Evolutionary conservation across 2,329 filamentous ascomycete genomes (phyloP).

Genomic region (Diaporthe citri): DNA sequence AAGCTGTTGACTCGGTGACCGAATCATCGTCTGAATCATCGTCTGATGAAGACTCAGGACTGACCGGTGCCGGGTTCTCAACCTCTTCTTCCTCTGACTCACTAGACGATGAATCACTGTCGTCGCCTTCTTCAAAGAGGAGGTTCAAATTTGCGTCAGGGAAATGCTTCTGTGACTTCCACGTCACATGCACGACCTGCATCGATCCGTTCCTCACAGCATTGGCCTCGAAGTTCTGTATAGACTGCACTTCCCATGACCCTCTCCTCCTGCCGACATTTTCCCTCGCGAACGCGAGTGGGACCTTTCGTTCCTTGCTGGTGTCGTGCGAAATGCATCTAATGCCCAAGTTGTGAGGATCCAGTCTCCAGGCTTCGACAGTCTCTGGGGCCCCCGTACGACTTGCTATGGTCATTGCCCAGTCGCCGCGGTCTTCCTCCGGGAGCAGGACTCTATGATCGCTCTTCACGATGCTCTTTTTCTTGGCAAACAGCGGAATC

Average conservation of each 20-base stretch:
- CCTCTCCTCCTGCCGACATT: neutral
- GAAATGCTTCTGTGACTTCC: neutral
- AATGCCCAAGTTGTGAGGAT: neutral
- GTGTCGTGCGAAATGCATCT: neutral
- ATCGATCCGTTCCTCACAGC: neutral
- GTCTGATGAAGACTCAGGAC: neutral
- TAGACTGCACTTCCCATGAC: neutral
- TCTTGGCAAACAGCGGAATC: neutral
- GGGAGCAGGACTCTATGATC: neutral
- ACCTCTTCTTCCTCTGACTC: neutral
- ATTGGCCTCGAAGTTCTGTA: neutral
- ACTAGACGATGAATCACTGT: neutral
- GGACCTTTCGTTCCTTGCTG: neutral
- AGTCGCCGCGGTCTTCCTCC: neutral
- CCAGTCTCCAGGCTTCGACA: neutral
- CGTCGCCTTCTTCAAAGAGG: too few relatives aligned
- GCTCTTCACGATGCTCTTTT: neutral
- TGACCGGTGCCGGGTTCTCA: neutral
- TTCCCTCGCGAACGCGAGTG: neutral
- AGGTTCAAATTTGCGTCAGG: neutral
- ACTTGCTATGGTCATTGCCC: neutral
- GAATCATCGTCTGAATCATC: neutral
- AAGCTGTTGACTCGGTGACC: neutral
- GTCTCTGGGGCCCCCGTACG: neutral
- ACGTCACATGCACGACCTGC: constrained; percentile 1